These are phyloP conservation scores for Pichia sp. DNA, from an alignment of 1,139 yeast genomes.

Conservation along the genomic window DNA sequence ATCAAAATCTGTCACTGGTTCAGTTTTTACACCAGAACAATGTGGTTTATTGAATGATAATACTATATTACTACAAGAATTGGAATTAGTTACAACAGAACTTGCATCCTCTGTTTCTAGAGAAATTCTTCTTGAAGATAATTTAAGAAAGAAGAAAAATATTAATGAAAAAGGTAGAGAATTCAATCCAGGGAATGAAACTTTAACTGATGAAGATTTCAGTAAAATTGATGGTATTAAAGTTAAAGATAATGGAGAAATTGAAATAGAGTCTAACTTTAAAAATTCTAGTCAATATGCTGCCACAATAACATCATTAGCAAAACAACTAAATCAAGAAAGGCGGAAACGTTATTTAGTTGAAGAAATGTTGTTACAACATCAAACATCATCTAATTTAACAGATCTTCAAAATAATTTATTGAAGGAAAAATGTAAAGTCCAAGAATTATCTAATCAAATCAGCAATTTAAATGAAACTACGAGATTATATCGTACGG, in stretches of 20 bases:
- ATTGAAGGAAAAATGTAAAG: slow-evolving; percentile 38
- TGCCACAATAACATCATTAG: slow-evolving; percentile 43
- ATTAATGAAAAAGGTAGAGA: too few relatives aligned
- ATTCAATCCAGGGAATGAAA: background rate
- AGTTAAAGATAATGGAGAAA: background rate
- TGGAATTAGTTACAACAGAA: slow-evolving; percentile 63
- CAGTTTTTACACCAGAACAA: slow-evolving; percentile 40
- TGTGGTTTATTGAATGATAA: slow-evolving; percentile 56
- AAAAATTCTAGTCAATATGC: slow-evolving; percentile 30
- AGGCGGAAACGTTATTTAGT: slow-evolving; percentile 59
- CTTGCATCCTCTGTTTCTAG: slow-evolving; percentile 65
- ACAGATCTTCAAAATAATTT: slow-evolving; percentile 35
- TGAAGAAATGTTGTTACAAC: slow-evolving; percentile 40
- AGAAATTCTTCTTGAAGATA: slow-evolving; percentile 52
- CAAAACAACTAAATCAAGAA: slow-evolving; percentile 56
- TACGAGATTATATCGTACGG: slow-evolving; percentile 23
- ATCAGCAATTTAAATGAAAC: slow-evolving; percentile 24
- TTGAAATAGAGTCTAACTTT: background rate
- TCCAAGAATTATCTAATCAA: slow-evolving; percentile 35
- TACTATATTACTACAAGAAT: slow-evolving; percentile 51
- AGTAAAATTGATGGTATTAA: background rate
- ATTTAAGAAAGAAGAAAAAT: slow-evolving; percentile 23
- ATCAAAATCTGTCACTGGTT: background rate
- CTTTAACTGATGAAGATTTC: slow-evolving; percentile 22
- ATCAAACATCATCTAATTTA: slow-evolving; percentile 12